phyloP scores from a whole-genome alignment of 805 yeast genomes.

The Lipomyces orientalis region DNA sequence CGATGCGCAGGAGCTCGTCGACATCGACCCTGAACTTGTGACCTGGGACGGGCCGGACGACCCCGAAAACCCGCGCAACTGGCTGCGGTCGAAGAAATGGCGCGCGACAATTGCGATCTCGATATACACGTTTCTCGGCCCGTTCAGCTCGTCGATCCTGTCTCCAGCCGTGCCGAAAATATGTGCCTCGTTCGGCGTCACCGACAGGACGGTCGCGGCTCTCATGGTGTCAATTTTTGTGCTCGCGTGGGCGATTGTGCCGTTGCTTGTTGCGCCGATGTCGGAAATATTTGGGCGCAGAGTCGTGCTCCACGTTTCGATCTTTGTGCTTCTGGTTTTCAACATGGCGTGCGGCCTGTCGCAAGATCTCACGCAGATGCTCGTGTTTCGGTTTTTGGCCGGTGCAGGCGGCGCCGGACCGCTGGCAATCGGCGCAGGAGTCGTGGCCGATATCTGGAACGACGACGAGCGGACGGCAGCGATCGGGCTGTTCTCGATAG shows the following conservation, averaged over 20 bases:
- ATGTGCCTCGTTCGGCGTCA: conserved; percentile 52
- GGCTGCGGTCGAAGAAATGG: conserved; percentile 54
- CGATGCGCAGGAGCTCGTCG: conserved; percentile 18
- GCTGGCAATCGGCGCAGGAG: conserved; percentile 71
- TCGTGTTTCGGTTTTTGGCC: conserved; percentile 64
- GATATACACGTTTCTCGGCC: conserved; percentile 62
- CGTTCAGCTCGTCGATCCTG: conserved; percentile 65
- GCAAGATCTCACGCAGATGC: conserved; percentile 58
- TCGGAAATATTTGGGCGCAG: conserved; percentile 77
- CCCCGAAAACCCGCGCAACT: conserved; percentile 79
- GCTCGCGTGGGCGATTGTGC: conserved; percentile 90
- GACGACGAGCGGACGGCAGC: conserved; percentile 55
- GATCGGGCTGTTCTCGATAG: conserved; percentile 49
- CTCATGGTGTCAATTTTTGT: conserved; percentile 62
- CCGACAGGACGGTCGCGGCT: conserved; percentile 45
- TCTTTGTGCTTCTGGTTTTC: conserved; percentile 47
- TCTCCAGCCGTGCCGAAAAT: conserved; percentile 65
- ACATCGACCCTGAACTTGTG: conserved; percentile 64
- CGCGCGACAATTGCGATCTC: conserved; percentile 56
- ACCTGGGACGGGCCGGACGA: conserved; percentile 79
- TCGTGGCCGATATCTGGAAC: conserved; percentile 64
- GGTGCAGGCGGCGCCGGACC: conserved; percentile 75
- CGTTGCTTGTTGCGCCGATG: conserved; percentile 84
- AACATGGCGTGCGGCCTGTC: conserved; percentile 68
- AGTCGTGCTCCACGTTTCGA: conserved; percentile 51